Evolutionary conservation across 2,329 filamentous ascomycete species (phyloP).

Genomic region (Cladosporium sp.): DNA sequence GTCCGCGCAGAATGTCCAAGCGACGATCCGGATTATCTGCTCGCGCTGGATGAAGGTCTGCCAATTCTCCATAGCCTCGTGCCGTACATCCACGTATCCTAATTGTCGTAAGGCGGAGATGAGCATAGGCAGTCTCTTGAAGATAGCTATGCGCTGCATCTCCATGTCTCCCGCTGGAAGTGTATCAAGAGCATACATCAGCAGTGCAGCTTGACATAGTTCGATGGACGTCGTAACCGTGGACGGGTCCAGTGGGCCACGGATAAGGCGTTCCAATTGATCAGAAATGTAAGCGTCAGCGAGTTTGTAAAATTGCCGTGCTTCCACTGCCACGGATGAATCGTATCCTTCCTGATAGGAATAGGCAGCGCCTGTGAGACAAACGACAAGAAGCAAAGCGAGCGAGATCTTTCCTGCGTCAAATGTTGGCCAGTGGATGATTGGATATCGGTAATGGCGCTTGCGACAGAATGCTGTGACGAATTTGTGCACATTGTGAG

Average conservation of each 20-base stretch:
- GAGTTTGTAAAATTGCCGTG: constrained; percentile 4
- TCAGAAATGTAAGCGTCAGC: constrained; percentile 8
- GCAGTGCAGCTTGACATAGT: constrained; percentile 11
- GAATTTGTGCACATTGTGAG: background rate
- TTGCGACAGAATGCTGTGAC: constrained; percentile 9
- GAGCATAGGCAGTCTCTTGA: constrained; percentile 4
- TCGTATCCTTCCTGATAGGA: background rate
- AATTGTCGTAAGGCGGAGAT: constrained; percentile 6
- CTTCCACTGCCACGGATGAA: background rate
- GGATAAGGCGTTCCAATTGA: background rate
- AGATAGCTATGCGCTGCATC: constrained; percentile 8
- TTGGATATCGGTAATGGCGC: constrained; percentile 13
- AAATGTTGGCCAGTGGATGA: constrained; percentile 14
- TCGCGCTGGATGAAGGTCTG: constrained; percentile 2
- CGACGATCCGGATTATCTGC: constrained; percentile 10
- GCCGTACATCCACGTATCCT: background rate
- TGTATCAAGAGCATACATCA: constrained; percentile 11
- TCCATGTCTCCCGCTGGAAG: background rate
- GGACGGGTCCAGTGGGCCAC: background rate
- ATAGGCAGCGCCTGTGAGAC: constrained; percentile 12
- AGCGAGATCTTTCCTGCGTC: background rate
- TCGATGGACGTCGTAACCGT: background rate
- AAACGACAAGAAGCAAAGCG: constrained; percentile 8
- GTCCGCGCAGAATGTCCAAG: constrained; percentile 12
- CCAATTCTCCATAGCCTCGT: background rate